A percentile compares a stretch with the other conserved stretches of the same genome.
These are phyloP conservation scores for Suillus placidus DNA, from an alignment of 768 basidiomycete species.

Conservation along the genomic window DNA sequence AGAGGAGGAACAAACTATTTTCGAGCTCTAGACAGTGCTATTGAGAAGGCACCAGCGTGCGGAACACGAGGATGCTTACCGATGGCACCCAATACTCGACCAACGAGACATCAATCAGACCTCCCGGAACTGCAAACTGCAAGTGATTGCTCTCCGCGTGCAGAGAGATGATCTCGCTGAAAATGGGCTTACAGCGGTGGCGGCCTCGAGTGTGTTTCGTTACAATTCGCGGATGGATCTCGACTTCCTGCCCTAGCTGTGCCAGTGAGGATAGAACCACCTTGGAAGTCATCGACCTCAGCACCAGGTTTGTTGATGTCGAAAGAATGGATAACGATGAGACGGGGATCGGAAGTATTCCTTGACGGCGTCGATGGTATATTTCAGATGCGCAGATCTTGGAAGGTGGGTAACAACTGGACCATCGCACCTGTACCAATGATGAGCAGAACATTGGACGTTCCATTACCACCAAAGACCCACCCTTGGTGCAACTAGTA, in stretches of 20 bases:
- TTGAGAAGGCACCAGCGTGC: too few relatives aligned
- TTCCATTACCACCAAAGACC: too few relatives aligned
- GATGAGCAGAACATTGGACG: too few relatives aligned
- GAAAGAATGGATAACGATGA: constrained; percentile 99
- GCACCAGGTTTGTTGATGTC: constrained; percentile 99
- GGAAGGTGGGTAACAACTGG: too few relatives aligned
- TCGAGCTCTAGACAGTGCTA: too few relatives aligned
- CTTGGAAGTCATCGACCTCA: constrained; percentile 95
- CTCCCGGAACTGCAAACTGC: constrained; percentile 95
- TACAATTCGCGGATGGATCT: constrained; percentile 96
- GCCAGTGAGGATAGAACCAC: constrained; percentile 92
- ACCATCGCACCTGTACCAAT: too few relatives aligned
- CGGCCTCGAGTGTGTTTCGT: constrained; percentile 93
- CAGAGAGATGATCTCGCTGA: constrained; percentile 86
- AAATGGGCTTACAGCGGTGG: constrained; percentile 91
- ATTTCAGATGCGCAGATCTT: too few relatives aligned
- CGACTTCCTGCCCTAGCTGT: constrained; percentile 88
- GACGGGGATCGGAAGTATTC: constrained; percentile 83
- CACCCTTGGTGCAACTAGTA: too few relatives aligned
- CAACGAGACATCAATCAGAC: constrained; percentile 99
- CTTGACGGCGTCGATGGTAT: too few relatives aligned
- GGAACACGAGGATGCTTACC: too few relatives aligned
- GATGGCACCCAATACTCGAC: too few relatives aligned
- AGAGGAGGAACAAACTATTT: too few relatives aligned
- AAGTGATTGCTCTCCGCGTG: constrained; percentile 95